Conservation (phyloP, 345 rosid genomes). For the Psidium friedrichsthalianum region DNA sequence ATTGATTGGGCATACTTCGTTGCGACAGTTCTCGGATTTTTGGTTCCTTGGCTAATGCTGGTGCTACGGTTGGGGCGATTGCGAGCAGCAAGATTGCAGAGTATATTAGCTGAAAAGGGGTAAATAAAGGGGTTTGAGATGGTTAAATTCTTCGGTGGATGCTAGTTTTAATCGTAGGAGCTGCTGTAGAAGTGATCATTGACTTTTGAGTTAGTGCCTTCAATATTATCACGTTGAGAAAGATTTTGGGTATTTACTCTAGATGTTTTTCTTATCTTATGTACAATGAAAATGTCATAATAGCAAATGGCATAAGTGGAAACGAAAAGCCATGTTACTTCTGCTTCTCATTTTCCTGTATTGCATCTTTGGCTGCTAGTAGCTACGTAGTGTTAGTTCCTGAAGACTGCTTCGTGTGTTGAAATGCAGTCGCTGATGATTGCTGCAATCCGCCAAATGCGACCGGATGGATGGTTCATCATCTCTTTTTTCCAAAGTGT, state of each 20-base stretch:
- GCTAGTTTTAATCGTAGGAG: neutral
- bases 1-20: neutral
- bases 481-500: slow-evolving; percentile 54
- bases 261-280: neutral
- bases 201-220: neutral
- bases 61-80: slow-evolving; percentile 75
- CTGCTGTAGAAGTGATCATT: neutral
- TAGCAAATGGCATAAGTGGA: neutral
- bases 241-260: neutral
- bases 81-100: slow-evolving; percentile 68
- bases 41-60: slow-evolving; percentile 65
- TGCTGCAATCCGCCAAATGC: slow-evolving; percentile 57
- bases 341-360: neutral
- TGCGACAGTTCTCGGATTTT: slow-evolving; percentile 43
- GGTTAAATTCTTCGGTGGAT: neutral
- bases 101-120: slow-evolving; percentile 74
- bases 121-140: neutral
- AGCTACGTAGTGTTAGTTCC: neutral
- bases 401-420: neutral
- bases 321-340: neutral
- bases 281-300: neutral
- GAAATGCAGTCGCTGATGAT: slow-evolving; percentile 52
- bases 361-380: neutral
- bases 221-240: neutral
- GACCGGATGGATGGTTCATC: slow-evolving; percentile 47